phyloP scores from a whole-genome alignment of 1,139 yeast genomes.

The Candida buenavistaensis region DNA sequence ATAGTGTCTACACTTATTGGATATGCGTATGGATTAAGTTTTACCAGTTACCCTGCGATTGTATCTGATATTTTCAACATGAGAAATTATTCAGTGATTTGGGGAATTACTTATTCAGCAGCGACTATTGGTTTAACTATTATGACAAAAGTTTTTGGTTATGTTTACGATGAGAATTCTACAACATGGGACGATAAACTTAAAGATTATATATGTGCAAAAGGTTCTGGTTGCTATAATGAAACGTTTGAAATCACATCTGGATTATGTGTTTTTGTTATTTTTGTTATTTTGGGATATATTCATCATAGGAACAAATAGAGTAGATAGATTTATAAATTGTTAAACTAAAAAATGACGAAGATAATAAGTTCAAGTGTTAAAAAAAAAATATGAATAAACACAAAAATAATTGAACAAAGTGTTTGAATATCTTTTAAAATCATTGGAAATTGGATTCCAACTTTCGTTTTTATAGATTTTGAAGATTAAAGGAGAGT shows the following conservation, averaged over 20 bases:
- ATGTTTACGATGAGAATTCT: slow-evolving; percentile 37
- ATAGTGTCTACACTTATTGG: slow-evolving; percentile 66
- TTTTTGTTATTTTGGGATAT: slow-evolving; percentile 21
- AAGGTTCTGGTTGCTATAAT: slow-evolving; percentile 41
- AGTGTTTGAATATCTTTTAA: too few relatives aligned
- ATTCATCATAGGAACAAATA: too few relatives aligned
- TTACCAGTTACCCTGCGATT: slow-evolving; percentile 80
- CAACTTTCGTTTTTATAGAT: too few relatives aligned
- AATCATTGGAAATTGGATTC: too few relatives aligned
- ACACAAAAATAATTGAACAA: too few relatives aligned
- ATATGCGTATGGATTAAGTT: slow-evolving; percentile 74
- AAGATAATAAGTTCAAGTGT: too few relatives aligned
- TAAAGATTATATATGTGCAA: slow-evolving; percentile 29
- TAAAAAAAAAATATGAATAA: too few relatives aligned
- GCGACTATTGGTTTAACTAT: slow-evolving; percentile 38
- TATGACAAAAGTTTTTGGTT: slow-evolving; percentile 43
- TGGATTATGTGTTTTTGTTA: slow-evolving; percentile 25
- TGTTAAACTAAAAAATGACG: too few relatives aligned
- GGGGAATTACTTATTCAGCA: slow-evolving; percentile 75
- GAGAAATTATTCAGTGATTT: slow-evolving; percentile 68
- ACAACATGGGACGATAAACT: slow-evolving; percentile 22
- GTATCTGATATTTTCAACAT: slow-evolving; percentile 78
- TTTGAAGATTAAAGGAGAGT: too few relatives aligned
- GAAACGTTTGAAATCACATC: slow-evolving; percentile 38
- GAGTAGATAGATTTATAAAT: too few relatives aligned